These are phyloP conservation scores for Acmispon strigosus DNA, from an alignment of 306 rosid species.

Conservation along the genomic window DNA sequence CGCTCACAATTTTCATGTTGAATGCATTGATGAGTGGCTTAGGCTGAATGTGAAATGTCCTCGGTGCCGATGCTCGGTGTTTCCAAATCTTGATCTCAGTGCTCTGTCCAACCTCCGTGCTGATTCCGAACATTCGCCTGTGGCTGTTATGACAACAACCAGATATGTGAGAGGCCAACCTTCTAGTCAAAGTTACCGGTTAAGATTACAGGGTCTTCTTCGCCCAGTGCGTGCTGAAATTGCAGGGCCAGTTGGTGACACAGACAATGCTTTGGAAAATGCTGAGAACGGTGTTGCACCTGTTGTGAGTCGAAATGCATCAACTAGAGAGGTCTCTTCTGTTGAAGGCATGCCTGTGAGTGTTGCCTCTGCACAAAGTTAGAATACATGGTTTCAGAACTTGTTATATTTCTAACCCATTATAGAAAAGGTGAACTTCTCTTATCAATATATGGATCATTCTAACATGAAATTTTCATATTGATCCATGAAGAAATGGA, in stretches of 20 bases:
- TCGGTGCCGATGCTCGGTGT: constrained; percentile 97
- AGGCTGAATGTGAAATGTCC: constrained; percentile 98
- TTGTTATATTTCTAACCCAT: constrained; percentile 41
- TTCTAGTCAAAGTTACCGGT: constrained; percentile 71
- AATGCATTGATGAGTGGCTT: constrained; percentile 99
- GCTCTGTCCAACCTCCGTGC: constrained; percentile 87
- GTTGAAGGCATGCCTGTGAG: constrained; percentile 28
- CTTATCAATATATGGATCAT: constrained; percentile 30
- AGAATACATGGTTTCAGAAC: constrained; percentile 21
- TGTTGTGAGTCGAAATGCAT: constrained; percentile 19
- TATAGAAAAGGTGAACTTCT: constrained; percentile 24
- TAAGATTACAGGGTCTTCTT: constrained; percentile 81
- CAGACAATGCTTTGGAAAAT: constrained; percentile 42
- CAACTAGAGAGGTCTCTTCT: constrained; percentile 26
- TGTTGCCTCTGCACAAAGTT: constrained; percentile 38
- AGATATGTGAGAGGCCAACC: constrained; percentile 74
- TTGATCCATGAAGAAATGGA: constrained; percentile 42
- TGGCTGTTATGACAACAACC: constrained; percentile 55
- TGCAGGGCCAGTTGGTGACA: constrained; percentile 36
- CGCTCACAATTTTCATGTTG: constrained; percentile 97
- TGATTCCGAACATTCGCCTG: constrained; percentile 73
- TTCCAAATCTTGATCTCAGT: constrained; percentile 99
- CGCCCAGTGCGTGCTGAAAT: constrained; percentile 62
- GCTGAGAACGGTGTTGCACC: constrained; percentile 51
- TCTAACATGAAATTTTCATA: constrained; percentile 36